Conservation (phyloP, 1,284 basidiomycete genomes). For the Naganishia sp. region DNA sequence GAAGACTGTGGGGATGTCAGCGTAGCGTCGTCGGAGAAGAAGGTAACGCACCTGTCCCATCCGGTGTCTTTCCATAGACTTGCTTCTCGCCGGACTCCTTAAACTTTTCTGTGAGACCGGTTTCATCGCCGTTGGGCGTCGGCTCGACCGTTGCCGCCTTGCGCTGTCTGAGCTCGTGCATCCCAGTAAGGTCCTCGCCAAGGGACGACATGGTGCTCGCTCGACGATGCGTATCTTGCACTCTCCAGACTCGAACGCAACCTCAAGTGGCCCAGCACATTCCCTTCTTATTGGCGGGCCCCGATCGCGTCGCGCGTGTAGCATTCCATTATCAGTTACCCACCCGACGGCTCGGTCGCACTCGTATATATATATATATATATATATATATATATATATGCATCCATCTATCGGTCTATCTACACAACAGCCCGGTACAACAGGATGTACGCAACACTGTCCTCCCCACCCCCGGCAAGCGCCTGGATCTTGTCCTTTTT, state of each 20-base stretch:
- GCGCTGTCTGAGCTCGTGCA: constrained; percentile 18
- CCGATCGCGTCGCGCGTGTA: too few relatives aligned
- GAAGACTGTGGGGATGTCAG: constrained; percentile 65
- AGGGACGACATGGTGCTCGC: too few relatives aligned
- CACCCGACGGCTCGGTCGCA: constrained; percentile 6
- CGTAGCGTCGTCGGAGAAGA: neutral
- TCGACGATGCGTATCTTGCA: too few relatives aligned
- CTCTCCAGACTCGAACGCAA: too few relatives aligned
- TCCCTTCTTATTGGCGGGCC: too few relatives aligned
- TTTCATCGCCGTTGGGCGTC: neutral
- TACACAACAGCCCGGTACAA: constrained; percentile 62
- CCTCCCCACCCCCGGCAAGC: constrained; percentile 79
- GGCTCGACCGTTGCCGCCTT: neutral
- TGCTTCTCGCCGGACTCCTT: neutral
- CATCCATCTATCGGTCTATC: neutral
- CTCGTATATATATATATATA: too few relatives aligned
- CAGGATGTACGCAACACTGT: constrained; percentile 81
- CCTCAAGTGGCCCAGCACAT: too few relatives aligned
- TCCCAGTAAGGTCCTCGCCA: too few relatives aligned
- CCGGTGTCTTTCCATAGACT: constrained; percentile 77
- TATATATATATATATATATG: too few relatives aligned
- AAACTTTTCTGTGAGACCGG: neutral
- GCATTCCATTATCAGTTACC: too few relatives aligned
- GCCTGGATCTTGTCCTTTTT: constrained; percentile 75
- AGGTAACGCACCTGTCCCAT: constrained; percentile 67